Conservation (phyloP, 805 yeast genomes). For the Nakazawaea ambrosiae region DNA sequence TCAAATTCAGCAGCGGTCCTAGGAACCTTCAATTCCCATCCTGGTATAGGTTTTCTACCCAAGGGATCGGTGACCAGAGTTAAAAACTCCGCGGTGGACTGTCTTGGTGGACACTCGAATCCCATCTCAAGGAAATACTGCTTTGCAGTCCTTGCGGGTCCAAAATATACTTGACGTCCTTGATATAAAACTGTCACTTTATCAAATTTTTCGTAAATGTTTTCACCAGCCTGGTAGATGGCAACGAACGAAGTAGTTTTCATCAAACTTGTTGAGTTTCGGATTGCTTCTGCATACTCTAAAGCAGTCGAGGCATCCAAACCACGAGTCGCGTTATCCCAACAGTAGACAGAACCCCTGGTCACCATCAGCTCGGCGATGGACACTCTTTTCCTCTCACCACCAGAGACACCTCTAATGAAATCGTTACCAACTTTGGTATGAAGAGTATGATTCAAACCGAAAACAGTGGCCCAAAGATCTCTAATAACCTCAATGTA, state of each 20-base stretch:
- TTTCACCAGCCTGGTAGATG: conserved; percentile 61
- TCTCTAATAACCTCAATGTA: conserved; percentile 38
- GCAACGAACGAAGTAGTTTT: conserved; percentile 58
- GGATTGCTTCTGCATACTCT: conserved; percentile 62
- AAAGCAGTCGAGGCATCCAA: conserved; percentile 79
- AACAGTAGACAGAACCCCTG: conserved; percentile 57
- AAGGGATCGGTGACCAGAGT: conserved; percentile 64
- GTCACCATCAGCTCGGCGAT: conserved; percentile 70
- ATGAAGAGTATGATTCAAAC: conserved; percentile 50
- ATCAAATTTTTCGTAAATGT: conserved; percentile 55
- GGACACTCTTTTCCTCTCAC: conserved; percentile 81
- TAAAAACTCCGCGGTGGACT: conserved; percentile 64
- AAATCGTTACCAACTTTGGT: conserved; percentile 64
- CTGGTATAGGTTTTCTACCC: conserved; percentile 44
- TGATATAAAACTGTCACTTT: conserved; percentile 51
- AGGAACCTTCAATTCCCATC: conserved; percentile 49
- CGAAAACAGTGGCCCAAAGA: conserved; percentile 44
- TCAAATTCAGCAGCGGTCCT: conserved; percentile 56
- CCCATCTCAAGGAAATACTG: conserved; percentile 59
- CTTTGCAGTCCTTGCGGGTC: conserved; percentile 47
- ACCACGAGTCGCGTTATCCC: conserved; percentile 86
- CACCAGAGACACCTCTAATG: conserved; percentile 73
- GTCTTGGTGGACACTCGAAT: conserved; percentile 53
- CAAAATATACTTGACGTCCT: conserved; percentile 56
- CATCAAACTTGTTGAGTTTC: conserved; percentile 49